Percentiles rank a stretch among this genome's conserved stretches.
These are phyloP conservation scores for Nymphaea colorata DNA, from an alignment of 164 flowering plant species.

Conservation along the genomic window DNA sequence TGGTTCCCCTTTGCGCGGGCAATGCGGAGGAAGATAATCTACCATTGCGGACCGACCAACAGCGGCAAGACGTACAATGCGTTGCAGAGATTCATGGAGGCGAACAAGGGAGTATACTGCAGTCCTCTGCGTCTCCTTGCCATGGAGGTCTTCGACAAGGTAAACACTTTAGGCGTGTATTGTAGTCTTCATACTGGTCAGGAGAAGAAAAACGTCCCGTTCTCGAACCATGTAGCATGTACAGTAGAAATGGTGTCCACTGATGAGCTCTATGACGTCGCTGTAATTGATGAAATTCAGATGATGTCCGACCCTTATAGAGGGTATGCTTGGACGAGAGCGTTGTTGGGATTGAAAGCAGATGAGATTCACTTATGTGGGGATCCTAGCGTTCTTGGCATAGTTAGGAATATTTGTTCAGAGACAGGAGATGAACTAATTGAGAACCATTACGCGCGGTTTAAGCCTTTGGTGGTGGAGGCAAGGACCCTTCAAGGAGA, in stretches of 20 bases:
- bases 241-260: constrained; percentile 92
- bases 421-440: constrained; percentile 81
- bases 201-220: constrained; percentile 75
- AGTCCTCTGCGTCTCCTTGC: constrained; percentile 90
- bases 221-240: constrained; percentile 74
- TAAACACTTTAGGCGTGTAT: constrained; percentile 67
- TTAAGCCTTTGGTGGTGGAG: constrained; percentile 92
- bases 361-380: constrained; percentile 97
- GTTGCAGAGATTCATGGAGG: constrained; percentile 81
- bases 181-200: constrained; percentile 89
- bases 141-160: constrained; percentile 93
- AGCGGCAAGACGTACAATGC: constrained; percentile 95
- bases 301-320: constrained; percentile 80
- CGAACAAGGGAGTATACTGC: constrained; percentile 72
- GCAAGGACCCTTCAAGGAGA: constrained; percentile 81
- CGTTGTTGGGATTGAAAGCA: constrained; percentile 81
- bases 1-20: constrained; percentile 96
- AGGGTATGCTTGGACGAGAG: constrained; percentile 94
- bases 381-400: constrained; percentile 78
- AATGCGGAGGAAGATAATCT: constrained; percentile 77
- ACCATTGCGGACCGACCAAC: constrained; percentile 94
- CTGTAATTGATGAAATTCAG: constrained; percentile 91
- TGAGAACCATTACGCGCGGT: constrained; percentile 72
- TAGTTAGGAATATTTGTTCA: constrained; percentile 58
- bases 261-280: constrained; percentile 71